Evolutionary conservation across 306 rosid species (phyloP), one percentile per base, ranked within the genome.

Genomic region (Ochetophila trinervis): DNA sequence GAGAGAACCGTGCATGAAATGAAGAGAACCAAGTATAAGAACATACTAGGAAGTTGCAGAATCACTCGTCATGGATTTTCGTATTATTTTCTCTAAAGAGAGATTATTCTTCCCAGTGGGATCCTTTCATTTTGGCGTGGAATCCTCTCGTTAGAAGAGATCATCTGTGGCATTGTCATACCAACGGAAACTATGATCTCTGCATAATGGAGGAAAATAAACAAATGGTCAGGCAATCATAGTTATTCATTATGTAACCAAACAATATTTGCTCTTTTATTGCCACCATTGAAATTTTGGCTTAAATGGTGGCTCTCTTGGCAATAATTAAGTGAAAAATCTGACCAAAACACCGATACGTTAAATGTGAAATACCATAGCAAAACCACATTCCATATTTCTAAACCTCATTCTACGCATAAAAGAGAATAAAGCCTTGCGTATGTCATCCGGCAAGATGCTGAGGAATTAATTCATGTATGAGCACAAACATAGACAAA

Each of bases 111-210:
- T 67, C 74, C 86, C 50, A 84, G 58, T 6, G 85, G 74, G 54
- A 82, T 76, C 82, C 87, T 80, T 51, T 85, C 85, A 37, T 58
- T 74, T 69, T 63, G 85, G 22, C 69, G 76, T 57, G 85, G 51
- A 76, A 32, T 51, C 79, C 90, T 84, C 68, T 86, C 87, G 18
- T 73, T 30, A 0, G 91, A 93, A 68, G 97, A 86, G 60, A 91
- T 88, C 74, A 77, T 70, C 68, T 84, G 93, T 7, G 97, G 97
- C 97, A 91, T 88, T 3, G 97, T 80, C 97, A 91, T 91, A 57
- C 97, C 95, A 19, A 89, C 95, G 17, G 97, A 91, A 76, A 91
- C 88, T 66, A 91, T 86, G 70, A 88, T 88, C 82, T 88, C 97
- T 91, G 95, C 87, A 80, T 42, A 17, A 47, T 47, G 23, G 58